These are phyloP conservation scores for Solanum appendiculatum DNA, from an alignment of 257 asterid genomes.

Conservation along the genomic window DNA sequence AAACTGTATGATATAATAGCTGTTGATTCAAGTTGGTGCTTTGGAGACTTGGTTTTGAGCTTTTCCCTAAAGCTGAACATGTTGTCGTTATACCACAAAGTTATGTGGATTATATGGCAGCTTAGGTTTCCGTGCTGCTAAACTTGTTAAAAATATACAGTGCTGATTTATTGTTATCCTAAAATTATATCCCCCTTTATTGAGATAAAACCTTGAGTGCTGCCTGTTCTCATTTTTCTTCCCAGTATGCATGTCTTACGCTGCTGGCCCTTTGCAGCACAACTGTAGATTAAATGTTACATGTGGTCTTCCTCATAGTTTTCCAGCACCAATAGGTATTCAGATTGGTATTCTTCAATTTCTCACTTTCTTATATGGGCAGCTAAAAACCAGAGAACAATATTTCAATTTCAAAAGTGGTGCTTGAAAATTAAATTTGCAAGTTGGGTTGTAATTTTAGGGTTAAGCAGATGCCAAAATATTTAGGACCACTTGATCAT, in stretches of 20 bases:
- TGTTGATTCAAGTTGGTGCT: neutral
- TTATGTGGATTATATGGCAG: neutral
- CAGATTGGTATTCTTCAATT: neutral
- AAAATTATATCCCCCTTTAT: neutral
- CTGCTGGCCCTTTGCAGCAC: neutral
- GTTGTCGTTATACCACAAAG: neutral
- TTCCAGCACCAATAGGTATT: neutral
- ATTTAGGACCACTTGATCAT: neutral
- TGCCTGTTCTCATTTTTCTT: neutral
- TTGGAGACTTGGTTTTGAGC: conserved; percentile 8
- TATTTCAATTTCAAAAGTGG: neutral
- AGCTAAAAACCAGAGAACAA: neutral
- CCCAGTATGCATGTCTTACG: neutral
- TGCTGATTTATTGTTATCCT: neutral
- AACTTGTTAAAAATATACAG: neutral
- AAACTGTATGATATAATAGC: conserved; percentile 2
- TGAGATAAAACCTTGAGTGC: neutral
- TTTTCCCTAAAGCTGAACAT: neutral
- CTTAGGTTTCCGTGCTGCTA: neutral
- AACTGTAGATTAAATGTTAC: neutral
- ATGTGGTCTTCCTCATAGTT: neutral
- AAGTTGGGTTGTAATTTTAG: neutral
- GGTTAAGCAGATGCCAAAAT: neutral
- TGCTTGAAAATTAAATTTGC: neutral
- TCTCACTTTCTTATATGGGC: neutral